Evolutionary conservation across 129 eudicot genomes (phyloP).

Genomic region (Tanacetum coccineum): DNA sequence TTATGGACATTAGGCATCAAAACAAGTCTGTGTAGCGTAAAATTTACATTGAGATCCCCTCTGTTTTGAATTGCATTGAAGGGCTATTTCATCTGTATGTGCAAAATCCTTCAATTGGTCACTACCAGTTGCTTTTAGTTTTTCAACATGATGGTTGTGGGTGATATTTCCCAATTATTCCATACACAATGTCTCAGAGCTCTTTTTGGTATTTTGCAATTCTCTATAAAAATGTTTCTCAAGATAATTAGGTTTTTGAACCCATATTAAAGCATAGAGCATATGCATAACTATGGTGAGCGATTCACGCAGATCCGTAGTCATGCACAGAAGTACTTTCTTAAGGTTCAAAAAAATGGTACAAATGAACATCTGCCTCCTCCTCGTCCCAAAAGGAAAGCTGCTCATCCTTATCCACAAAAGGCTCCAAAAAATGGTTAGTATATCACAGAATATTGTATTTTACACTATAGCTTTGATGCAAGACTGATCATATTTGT

Average conservation of each 20-base stretch:
- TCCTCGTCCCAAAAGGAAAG: conserved; percentile 96
- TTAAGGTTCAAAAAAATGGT: conserved; percentile 91
- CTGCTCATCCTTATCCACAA: conserved; percentile 96
- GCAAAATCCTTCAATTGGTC: conserved; percentile 5
- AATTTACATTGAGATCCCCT: conserved; percentile 1
- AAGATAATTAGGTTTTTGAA: background rate
- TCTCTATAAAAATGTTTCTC: conserved; percentile 9
- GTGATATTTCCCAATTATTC: background rate
- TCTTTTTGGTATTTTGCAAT: background rate
- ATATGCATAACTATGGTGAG: conserved; percentile 3
- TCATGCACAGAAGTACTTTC: conserved; percentile 92
- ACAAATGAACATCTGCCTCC: conserved; percentile 95
- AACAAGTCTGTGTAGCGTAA: background rate
- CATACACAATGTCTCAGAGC: background rate
- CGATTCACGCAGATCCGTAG: conserved; percentile 72
- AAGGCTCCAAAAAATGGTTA: conserved; percentile 84
- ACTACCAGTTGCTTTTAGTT: conserved; percentile 1
- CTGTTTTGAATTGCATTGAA: conserved; percentile 6
- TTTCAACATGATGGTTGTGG: conserved; percentile 6
- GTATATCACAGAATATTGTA: conserved; percentile 4
- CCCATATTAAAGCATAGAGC: background rate
- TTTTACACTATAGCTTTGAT: background rate
- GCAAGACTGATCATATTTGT: conserved; percentile 11
- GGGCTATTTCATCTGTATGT: conserved; percentile 12
- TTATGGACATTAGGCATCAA: conserved; percentile 17